These are phyloP conservation scores for Chernovozyma aurita DNA, from an alignment of 1,139 yeast genomes.

Conservation along the genomic window DNA sequence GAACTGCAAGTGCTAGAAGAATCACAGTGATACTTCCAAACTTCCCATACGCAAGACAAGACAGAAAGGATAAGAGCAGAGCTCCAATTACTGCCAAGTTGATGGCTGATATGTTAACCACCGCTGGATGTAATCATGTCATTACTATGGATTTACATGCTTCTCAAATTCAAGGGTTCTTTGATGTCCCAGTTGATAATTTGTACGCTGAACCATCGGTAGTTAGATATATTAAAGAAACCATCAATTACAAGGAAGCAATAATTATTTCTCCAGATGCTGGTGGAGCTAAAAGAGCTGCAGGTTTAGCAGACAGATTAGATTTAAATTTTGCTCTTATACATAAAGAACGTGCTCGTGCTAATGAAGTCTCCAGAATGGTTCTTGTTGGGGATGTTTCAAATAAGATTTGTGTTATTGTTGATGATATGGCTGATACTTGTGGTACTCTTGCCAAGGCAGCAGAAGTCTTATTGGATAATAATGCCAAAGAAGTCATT, in stretches of 20 bases:
- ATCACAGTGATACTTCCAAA: constrained; percentile 77
- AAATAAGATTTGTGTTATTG: constrained; percentile 62
- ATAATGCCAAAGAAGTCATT: constrained; percentile 69
- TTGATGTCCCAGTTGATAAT: constrained; percentile 77
- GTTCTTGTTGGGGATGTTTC: constrained; percentile 75
- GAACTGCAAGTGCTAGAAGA: constrained; percentile 73
- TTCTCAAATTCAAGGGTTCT: constrained; percentile 80
- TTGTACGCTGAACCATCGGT: constrained; percentile 78
- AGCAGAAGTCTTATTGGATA: constrained; percentile 55
- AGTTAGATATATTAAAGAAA: constrained; percentile 60
- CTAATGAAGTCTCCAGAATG: constrained; percentile 74
- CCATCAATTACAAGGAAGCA: constrained; percentile 41
- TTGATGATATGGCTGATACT: constrained; percentile 84
- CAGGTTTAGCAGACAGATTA: constrained; percentile 71
- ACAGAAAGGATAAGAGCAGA: constrained; percentile 74
- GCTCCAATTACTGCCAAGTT: constrained; percentile 81
- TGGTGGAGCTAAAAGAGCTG: constrained; percentile 83
- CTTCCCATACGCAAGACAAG: constrained; percentile 82
- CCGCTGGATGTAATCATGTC: constrained; percentile 80
- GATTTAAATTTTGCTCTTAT: constrained; percentile 76
- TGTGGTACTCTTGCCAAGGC: constrained; percentile 81
- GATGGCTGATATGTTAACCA: constrained; percentile 68
- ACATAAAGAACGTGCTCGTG: constrained; percentile 77
- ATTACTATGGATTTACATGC: constrained; percentile 84
- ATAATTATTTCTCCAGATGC: constrained; percentile 81